Conservation (phyloP, 2,329 filamentous ascomycete genomes). For the Aureobasidium sp. region DNA sequence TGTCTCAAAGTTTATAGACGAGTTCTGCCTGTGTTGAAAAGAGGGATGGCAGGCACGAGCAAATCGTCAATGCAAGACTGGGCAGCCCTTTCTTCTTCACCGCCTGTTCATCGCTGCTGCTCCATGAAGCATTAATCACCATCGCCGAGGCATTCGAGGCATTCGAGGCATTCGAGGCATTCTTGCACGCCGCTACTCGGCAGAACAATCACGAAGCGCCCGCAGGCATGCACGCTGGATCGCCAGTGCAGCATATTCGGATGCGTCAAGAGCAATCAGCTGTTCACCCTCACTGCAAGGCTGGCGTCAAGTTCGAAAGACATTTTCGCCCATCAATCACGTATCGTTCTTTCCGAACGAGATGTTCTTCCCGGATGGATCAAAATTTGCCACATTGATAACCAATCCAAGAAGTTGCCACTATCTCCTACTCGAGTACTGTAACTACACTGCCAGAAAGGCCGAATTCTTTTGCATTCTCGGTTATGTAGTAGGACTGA, state of each 20-base stretch:
- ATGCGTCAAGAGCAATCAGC: constrained; percentile 7
- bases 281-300: constrained; percentile 12
- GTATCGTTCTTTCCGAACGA: not conserved
- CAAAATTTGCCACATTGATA: not conserved
- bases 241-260: constrained; percentile 2
- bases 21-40: not conserved
- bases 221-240: constrained; percentile 2
- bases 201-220: constrained; percentile 1
- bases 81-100: constrained; percentile 6
- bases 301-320: constrained; percentile 11
- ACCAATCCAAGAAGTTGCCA: not conserved
- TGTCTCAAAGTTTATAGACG: not conserved
- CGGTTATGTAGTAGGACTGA: not conserved
- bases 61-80: constrained; percentile 1
- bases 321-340: constrained; percentile 7
- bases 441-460: not conserved
- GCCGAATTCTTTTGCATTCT: not conserved
- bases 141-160: constrained; percentile 9
- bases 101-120: constrained; percentile 12
- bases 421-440: not conserved
- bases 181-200: not conserved
- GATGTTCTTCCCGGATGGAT: not conserved
- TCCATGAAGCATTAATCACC: not conserved
- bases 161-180: too few species aligned
- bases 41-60: not conserved